phyloP scores from a whole-genome alignment of 2,329 filamentous ascomycete genomes.

The Aschersonia sp. region DNA sequence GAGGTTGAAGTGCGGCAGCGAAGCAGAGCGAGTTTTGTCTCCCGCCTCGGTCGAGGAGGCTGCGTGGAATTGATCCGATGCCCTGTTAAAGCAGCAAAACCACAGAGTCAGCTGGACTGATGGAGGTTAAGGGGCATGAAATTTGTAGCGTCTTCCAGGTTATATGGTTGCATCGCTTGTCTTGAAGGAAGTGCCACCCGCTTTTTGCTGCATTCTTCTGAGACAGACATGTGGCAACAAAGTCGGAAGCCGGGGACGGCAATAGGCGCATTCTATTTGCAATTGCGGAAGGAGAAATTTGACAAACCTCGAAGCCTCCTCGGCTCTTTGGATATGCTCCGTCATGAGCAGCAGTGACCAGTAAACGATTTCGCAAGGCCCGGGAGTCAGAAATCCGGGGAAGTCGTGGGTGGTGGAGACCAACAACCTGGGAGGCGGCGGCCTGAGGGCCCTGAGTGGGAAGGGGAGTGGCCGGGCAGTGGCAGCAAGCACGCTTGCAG shows the following conservation, averaged over 20 bases:
- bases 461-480: too few relatives aligned
- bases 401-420: background rate
- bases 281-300: background rate
- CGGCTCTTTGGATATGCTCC: slow-evolving; percentile 3
- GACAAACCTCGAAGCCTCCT: slow-evolving; percentile 3
- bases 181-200: background rate
- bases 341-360: background rate
- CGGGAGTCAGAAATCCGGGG: background rate
- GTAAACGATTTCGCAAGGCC: background rate
- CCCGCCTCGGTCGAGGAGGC: slow-evolving; percentile 22
- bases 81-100: slow-evolving; percentile 6
- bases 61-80: slow-evolving; percentile 12
- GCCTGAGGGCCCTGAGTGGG: too few relatives aligned
- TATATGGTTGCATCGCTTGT: background rate
- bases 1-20: slow-evolving; percentile 23
- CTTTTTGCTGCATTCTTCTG: background rate
- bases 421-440: too few relatives aligned
- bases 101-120: background rate
- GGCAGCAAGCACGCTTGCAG: too few relatives aligned
- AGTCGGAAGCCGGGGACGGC: too few relatives aligned
- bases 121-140: background rate
- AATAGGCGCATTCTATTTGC: background rate
- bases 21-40: slow-evolving; percentile 12
- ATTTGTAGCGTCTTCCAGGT: background rate
- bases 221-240: background rate